A percentile compares a stretch with the other conserved stretches of the same genome.
These are phyloP conservation scores for Esteya vermicola DNA, from an alignment of 2,329 filamentous ascomycete species.

Conservation along the genomic window DNA sequence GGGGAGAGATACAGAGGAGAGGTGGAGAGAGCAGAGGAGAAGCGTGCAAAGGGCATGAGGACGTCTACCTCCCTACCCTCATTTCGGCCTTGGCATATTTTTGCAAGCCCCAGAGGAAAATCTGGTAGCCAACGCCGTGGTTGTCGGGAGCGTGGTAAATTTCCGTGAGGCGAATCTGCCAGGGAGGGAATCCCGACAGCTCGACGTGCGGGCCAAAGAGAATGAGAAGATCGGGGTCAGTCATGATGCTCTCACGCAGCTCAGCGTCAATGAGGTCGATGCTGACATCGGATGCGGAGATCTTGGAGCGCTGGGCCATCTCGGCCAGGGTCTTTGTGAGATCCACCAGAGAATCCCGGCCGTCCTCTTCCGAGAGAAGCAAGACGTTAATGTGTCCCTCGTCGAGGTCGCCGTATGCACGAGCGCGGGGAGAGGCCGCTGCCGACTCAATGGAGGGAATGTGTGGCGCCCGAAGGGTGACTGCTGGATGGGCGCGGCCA, in stretches of 20 bases:
- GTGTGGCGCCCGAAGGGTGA: slow-evolving; percentile 62
- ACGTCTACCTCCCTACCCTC: slow-evolving; percentile 46
- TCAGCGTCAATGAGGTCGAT: slow-evolving; percentile 81
- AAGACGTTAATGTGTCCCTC: slow-evolving; percentile 44
- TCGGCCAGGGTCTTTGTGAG: slow-evolving; percentile 86
- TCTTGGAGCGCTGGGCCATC: slow-evolving; percentile 84
- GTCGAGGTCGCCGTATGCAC: slow-evolving; percentile 13
- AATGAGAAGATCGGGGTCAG: slow-evolving; percentile 79
- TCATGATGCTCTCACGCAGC: slow-evolving; percentile 63
- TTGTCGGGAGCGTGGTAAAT: slow-evolving; percentile 73
- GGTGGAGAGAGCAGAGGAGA: too few species aligned
- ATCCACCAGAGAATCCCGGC: slow-evolving; percentile 86
- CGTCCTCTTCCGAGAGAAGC: slow-evolving; percentile 76
- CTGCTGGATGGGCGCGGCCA: slow-evolving; percentile 54
- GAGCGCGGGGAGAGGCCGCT: slow-evolving; percentile 23
- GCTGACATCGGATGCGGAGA: slow-evolving; percentile 69
- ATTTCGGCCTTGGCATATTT: slow-evolving; percentile 82
- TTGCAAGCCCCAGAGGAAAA: slow-evolving; percentile 74
- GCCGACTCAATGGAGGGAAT: slow-evolving; percentile 41
- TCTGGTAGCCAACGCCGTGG: slow-evolving; percentile 79
- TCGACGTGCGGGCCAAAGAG: slow-evolving; percentile 75
- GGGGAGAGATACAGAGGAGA: too few species aligned
- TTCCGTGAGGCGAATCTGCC: slow-evolving; percentile 90
- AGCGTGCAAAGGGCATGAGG: too few species aligned
- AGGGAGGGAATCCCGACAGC: slow-evolving; percentile 85